Evolutionary conservation across 169 alveolate species (phyloP), one percentile per base, ranked within the genome.

Genomic region (Plasmodium inui): DNA sequence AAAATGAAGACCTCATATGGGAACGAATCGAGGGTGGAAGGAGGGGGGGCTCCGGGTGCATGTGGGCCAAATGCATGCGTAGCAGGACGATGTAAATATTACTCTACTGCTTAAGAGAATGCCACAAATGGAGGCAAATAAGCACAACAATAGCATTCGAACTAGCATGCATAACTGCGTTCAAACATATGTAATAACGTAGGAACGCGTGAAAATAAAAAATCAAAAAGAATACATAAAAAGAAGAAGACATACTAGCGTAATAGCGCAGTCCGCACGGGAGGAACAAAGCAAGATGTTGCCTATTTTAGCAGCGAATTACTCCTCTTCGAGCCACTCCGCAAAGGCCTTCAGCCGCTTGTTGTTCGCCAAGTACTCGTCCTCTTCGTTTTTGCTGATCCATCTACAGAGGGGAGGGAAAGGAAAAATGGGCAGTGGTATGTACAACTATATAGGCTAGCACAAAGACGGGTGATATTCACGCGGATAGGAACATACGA

Each of bases 321-420:
- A 89, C 46, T 89, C 94, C 22, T 80, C 89, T 89, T 83, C 26
- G n/a, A 89, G 67, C 94, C 94, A 89, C 37, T 89, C 89, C 10
- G 94, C 94, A 26, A 89, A 89, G n/a, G 94, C 94, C 55, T 89
- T 78, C 26, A 89, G 71, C 14, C 94, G 94, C 37, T 79, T 79
- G 72, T 89, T 89, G 53, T 79, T 80, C 82, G 32, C 32, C 90
- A 89, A 46, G 44, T 79, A 89, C 19, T 89, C 94, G 41, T 89
- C 94, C 7, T 78, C 46, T 39, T 26, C 76, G 50, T 80, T 79
- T 12, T 89, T 89, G 32, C 82, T 30, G 17, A 89, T 50, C 94
- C 94, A 89, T 61, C 94, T 89, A 83, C 30, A 74, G 8, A 37
- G 44, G 30, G 73, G 74, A 30, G 76, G 73, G 76, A 53, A 26